Evolutionary conservation across 2,329 filamentous ascomycete species (phyloP).

Genomic region (Herpotrichia juniperi): DNA sequence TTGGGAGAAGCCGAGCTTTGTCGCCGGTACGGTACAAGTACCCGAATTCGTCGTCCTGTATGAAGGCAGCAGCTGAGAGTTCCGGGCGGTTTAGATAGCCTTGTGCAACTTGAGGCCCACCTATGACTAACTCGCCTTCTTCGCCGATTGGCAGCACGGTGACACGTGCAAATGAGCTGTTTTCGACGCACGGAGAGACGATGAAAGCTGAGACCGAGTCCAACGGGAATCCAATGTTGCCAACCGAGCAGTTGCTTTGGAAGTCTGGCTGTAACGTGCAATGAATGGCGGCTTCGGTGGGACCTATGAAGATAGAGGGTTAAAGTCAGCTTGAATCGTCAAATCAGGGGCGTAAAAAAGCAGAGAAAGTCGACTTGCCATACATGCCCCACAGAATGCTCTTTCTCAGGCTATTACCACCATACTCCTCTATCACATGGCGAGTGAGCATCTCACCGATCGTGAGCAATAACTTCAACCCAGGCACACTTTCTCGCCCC

Average conservation of each 20-base stretch:
- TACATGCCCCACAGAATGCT: conserved; percentile 92
- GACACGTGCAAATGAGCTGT: conserved; percentile 38
- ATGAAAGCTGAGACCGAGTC: conserved; percentile 82
- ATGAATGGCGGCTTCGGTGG: conserved; percentile 90
- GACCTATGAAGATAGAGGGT: no score
- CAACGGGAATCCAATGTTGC: conserved; percentile 78
- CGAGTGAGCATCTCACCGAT: conserved; percentile 92
- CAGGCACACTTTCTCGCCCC: conserved; percentile 69
- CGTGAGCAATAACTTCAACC: conserved; percentile 74
- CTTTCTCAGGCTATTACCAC: conserved; percentile 56
- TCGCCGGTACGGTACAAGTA: conserved; percentile 85
- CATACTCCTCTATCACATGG: conserved; percentile 80
- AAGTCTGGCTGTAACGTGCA: conserved; percentile 78
- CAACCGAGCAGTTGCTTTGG: conserved; percentile 60
- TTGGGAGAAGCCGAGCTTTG: conserved; percentile 70
- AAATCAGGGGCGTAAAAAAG: no score
- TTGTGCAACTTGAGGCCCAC: conserved; percentile 77
- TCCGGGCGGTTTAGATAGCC: conserved; percentile 83
- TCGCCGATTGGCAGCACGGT: conserved; percentile 68
- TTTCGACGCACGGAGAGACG: conserved; percentile 54
- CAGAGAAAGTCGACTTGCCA: conserved; percentile 40
- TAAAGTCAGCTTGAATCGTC: no score
- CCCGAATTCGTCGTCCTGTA: conserved; percentile 68
- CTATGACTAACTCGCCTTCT: conserved; percentile 79
- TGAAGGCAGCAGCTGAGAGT: conserved; percentile 74